Conservation (phyloP, 1,139 yeast genomes). For the Dujonia santamariae region DNA sequence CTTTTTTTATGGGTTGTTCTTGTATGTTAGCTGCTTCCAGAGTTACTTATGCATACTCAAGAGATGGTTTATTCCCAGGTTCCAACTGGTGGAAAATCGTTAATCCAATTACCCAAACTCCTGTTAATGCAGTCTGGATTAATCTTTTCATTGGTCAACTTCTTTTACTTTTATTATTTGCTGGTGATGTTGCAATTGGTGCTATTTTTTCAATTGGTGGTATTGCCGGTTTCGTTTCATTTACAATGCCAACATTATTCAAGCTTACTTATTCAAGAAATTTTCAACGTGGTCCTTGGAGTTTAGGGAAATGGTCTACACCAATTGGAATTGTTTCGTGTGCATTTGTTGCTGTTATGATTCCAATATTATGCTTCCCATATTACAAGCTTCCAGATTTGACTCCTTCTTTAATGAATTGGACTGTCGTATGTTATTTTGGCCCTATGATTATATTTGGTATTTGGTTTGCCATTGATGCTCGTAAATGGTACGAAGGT, state of each 20-base stretch:
- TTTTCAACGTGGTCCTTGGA: conserved; percentile 70
- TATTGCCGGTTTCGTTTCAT: conserved; percentile 68
- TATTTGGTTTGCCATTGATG: conserved; percentile 54
- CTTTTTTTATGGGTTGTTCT: conserved; percentile 68
- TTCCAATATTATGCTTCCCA: conserved; percentile 69
- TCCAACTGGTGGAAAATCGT: conserved; percentile 56
- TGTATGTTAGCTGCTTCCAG: conserved; percentile 70
- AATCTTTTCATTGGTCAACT: conserved; percentile 58
- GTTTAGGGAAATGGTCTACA: conserved; percentile 53
- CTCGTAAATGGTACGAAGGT: conserved; percentile 66
- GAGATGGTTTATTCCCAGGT: conserved; percentile 68
- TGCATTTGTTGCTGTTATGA: conserved; percentile 56
- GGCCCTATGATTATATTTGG: conserved; percentile 58
- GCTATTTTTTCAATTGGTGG: conserved; percentile 80
- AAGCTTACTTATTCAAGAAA: conserved; percentile 56
- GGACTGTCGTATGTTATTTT: conserved; percentile 68
- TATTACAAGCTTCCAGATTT: conserved; percentile 47
- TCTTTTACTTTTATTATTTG: conserved; percentile 57
- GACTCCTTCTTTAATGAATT: conserved; percentile 55
- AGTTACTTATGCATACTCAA: conserved; percentile 65
- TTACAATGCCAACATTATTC: conserved; percentile 63
- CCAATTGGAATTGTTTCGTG: conserved; percentile 43
- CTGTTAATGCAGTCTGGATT: conserved; percentile 68
- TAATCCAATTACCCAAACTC: conserved; percentile 55
- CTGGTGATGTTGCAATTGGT: conserved; percentile 66